Conservation (phyloP, 768 basidiomycete genomes). For the Suillus luteus region DNA sequence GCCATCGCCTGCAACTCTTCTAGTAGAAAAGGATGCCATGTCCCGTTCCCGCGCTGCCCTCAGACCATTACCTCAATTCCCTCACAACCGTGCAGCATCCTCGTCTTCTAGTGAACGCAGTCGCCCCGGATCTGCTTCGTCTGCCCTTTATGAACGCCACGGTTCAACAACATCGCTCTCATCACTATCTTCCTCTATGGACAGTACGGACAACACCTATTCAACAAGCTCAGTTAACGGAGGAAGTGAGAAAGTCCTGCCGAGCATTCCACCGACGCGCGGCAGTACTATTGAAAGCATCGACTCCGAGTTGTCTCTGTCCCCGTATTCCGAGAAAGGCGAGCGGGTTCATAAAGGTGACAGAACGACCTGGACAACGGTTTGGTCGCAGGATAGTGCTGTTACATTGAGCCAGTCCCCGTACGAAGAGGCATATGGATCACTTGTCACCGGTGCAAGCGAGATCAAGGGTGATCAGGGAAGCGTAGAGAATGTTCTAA, state of each 20-base stretch:
- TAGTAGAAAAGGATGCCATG: constrained; percentile 12
- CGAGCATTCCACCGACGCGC: constrained; percentile 11
- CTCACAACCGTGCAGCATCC: neutral
- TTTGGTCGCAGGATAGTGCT: constrained; percentile 44
- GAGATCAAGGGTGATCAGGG: constrained; percentile 6
- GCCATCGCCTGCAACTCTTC: constrained; percentile 1
- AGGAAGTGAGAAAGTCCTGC: constrained; percentile 14
- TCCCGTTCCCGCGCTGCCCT: neutral
- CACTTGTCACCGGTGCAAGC: constrained; percentile 3
- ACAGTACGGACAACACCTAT: constrained; percentile 11
- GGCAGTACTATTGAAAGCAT: constrained; percentile 7
- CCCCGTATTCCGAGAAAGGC: neutral
- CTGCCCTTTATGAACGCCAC: neutral
- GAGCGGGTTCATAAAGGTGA: constrained; percentile 7
- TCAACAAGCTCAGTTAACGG: constrained; percentile 8
- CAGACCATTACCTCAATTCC: constrained; percentile 17
- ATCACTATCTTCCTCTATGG: neutral
- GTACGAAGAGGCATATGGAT: constrained; percentile 13
- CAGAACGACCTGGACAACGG: constrained; percentile 20
- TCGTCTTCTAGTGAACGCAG: neutral
- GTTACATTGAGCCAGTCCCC: constrained; percentile 34
- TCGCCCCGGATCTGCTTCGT: neutral
- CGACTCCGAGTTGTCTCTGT: neutral
- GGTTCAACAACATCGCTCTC: neutral
- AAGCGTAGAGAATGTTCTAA: neutral